Base-by-base conservation (phyloP, 2,329 filamentous ascomycete genomes). In the Davidsoniella virescens region DNA sequence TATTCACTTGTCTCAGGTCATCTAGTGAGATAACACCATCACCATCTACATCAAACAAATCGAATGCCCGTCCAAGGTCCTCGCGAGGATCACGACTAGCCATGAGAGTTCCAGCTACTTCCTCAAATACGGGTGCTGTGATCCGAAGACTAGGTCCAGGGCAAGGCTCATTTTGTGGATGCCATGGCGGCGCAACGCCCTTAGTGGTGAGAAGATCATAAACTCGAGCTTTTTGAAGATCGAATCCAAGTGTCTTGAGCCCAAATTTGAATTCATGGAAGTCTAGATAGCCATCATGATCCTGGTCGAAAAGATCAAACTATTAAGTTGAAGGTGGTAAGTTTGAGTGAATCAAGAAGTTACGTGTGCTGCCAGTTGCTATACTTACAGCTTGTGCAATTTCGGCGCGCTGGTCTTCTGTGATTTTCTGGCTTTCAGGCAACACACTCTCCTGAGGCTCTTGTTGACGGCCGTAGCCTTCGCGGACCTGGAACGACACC, bases 261-360 rank as follows among this genome's bases (percentile, higher is more conserved):
- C 90, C 87, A 67, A 96, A 92, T 66, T 92, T 90, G 63, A 96
- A 85, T 68, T 98, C 92, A 69, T 96, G 92, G 71, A 94, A 96
- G 70, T 96, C 90, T 62, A 98, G 86, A 65, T 84, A 80, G 44
- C 81, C 77, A 68, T 96, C 55, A 26, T 52, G 53, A 47, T 56
- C 55, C 45, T 56, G 55, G 45, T 56, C 55, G 26, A 56, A 56
- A 12, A 56, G 44, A 26, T 54, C 50, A 47, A 56, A 56, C 55
- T 56, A 49, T 26, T 39, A 18, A n/a, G 2, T 18, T 14, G 14
- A 18, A 44, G 8, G 2, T 17, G 20, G 39, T 10, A 14, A 37
- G 48, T 50, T 37, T 38, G 18, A 39, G 14, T 36, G 36, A 20
- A n/a, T 18, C 25, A 23, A 23, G n/a, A 40, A 16, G 3, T 12